A percentile compares a stretch with the other conserved stretches of the same genome.
These are phyloP conservation scores for Leccinum brunneo-olivaceum DNA, from an alignment of 1,284 basidiomycete species.

Conservation along the genomic window DNA sequence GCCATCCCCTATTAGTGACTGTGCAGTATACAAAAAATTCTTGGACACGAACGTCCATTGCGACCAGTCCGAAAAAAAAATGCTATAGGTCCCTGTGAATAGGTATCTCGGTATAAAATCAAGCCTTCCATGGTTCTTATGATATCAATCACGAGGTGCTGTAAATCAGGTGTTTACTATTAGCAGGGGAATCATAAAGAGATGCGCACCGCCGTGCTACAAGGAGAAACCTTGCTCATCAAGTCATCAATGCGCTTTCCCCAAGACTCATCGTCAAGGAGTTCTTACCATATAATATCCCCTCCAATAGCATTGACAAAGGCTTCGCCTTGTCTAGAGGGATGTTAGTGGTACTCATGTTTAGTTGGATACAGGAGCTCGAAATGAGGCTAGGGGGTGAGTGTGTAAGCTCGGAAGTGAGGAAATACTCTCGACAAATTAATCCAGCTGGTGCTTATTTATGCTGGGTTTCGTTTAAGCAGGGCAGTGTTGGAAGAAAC, in stretches of 20 bases:
- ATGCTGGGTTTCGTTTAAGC: no score
- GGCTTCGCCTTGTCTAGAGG: neutral
- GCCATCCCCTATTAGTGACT: constrained; percentile 1
- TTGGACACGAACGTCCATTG: constrained; percentile 5
- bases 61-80: constrained; percentile 1
- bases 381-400: no score
- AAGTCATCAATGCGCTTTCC: no score
- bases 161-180: no score
- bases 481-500: no score
- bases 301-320: neutral
- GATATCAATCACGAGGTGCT: neutral
- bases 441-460: no score
- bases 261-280: neutral
- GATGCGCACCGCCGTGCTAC: neutral
- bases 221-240: constrained; percentile 1
- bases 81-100: neutral
- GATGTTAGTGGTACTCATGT: neutral
- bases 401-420: neutral
- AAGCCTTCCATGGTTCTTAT: neutral
- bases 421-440: no score
- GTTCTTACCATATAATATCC: neutral
- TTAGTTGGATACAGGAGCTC: no score
- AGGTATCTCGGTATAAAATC: neutral
- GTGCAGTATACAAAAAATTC: neutral
- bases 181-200: no score